Percentiles rank a stretch among this genome's conserved stretches.
Evolutionary conservation across 2,329 filamentous ascomycete genomes (phyloP).

Genomic region (Lojkania enalia): DNA sequence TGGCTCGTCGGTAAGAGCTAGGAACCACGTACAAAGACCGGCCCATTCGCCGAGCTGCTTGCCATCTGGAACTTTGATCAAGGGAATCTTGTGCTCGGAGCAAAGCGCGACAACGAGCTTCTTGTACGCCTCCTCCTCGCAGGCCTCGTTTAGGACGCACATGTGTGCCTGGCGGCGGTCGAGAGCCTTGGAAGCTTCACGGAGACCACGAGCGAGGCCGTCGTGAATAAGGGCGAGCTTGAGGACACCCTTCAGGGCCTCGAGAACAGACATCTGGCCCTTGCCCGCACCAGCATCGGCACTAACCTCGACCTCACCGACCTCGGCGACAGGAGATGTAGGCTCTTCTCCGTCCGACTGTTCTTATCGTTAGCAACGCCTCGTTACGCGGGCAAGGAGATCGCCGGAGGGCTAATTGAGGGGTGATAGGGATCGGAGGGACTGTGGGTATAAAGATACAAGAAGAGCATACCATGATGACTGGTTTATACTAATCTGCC

Average conservation of each 20-base stretch:
- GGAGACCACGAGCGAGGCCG: constrained; percentile 96
- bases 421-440: neutral
- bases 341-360: constrained; percentile 99
- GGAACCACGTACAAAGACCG: constrained; percentile 83
- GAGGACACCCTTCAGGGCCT: constrained; percentile 97
- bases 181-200: constrained; percentile 97
- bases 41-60: constrained; percentile 99
- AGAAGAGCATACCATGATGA: constrained; percentile 46
- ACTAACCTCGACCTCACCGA: constrained; percentile 92
- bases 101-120: constrained; percentile 99
- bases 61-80: constrained; percentile 99
- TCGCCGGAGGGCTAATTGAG: no score
- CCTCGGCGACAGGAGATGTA: constrained; percentile 74
- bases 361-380: constrained; percentile 26
- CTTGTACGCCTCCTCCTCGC: constrained; percentile 99
- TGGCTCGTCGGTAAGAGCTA: neutral
- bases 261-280: constrained; percentile 96
- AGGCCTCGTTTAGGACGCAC: constrained; percentile 99
- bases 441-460: constrained; percentile 13
- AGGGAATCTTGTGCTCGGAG: constrained; percentile 99
- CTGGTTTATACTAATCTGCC: constrained; percentile 41
- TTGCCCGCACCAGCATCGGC: constrained; percentile 80
- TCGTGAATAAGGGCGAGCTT: constrained; percentile 99
- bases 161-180: constrained; percentile 99
- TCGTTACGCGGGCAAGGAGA: no score